Conservation (phyloP, 148 eudicot genomes). For the Tetragonia tetragonoides region DNA sequence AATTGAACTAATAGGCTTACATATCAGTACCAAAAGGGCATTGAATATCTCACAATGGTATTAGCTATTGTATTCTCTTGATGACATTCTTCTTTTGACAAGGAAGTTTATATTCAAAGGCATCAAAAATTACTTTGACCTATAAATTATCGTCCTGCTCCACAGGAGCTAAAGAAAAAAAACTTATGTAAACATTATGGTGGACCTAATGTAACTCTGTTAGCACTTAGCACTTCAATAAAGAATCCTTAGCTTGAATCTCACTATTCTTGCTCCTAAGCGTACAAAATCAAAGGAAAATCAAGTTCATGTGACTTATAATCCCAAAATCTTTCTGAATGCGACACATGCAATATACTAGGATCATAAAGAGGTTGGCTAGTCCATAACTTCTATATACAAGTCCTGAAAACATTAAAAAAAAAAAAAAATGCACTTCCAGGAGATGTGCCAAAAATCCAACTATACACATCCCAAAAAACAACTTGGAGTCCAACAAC, state of each 20-base stretch:
- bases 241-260: constrained; percentile 25
- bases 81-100: no score
- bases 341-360: constrained; percentile 38
- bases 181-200: constrained; percentile 25
- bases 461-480: constrained; percentile 63
- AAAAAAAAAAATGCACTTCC: constrained; percentile 59
- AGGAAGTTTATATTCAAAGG: constrained; percentile 27
- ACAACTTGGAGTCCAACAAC: constrained; percentile 56
- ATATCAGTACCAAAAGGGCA: no score
- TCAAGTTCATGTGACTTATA: constrained; percentile 46
- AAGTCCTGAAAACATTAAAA: constrained; percentile 47
- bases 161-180: constrained; percentile 25
- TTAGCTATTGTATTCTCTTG: no score
- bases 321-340: constrained; percentile 43
- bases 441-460: constrained; percentile 48
- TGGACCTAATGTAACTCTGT: constrained; percentile 31
- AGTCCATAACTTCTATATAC: constrained; percentile 48
- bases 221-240: not conserved
- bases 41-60: no score
- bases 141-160: constrained; percentile 24
- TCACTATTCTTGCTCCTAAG: constrained; percentile 59
- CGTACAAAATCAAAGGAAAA: constrained; percentile 57
- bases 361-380: constrained; percentile 43
- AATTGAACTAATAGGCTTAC: no score
- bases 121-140: constrained; percentile 31